Percentiles rank a stretch among this genome's conserved stretches.
These are phyloP conservation scores for Gossypium herbaceum DNA, from an alignment of 345 rosid species.

Conservation along the genomic window DNA sequence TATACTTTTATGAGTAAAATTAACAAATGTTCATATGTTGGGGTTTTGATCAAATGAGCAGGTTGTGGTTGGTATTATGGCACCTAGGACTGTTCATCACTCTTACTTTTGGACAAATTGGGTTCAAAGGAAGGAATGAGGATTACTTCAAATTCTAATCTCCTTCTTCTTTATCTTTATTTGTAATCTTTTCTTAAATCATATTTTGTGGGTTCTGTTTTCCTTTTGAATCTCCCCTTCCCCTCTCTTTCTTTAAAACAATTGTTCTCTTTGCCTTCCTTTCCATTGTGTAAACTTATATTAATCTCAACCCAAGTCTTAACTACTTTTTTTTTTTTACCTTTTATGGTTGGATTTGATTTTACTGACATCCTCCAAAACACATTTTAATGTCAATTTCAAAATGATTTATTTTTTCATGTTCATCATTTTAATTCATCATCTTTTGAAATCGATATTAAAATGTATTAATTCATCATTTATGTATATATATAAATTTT, in stretches of 20 bases:
- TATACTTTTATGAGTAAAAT: no score
- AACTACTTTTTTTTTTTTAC: no score
- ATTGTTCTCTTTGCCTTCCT: not conserved
- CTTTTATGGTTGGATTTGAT: no score
- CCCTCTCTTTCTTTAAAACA: not conserved
- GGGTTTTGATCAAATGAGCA: slow-evolving; percentile 12
- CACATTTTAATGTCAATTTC: no score
- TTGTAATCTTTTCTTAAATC: not conserved
- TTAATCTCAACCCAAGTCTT: not conserved
- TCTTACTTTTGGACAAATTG: slow-evolving; percentile 95
- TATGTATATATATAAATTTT: no score
- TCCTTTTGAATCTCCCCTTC: not conserved
- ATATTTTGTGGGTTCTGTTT: not conserved
- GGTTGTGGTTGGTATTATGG: slow-evolving; percentile 87
- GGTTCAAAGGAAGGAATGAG: slow-evolving; percentile 92
- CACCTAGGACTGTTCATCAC: slow-evolving; percentile 78
- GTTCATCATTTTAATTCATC: no score
- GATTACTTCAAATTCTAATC: slow-evolving; percentile 41
- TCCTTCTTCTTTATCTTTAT: not conserved
- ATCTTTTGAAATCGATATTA: no score
- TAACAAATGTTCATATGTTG: no score
- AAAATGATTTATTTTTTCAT: no score
- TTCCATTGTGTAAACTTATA: not conserved
- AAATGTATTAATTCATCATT: no score
- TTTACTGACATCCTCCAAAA: no score